Percentiles rank a stretch among this genome's conserved stretches.
phyloP scores from a whole-genome alignment of 176 grass and related monocot genomes.

The Paspalum vaginatum region DNA sequence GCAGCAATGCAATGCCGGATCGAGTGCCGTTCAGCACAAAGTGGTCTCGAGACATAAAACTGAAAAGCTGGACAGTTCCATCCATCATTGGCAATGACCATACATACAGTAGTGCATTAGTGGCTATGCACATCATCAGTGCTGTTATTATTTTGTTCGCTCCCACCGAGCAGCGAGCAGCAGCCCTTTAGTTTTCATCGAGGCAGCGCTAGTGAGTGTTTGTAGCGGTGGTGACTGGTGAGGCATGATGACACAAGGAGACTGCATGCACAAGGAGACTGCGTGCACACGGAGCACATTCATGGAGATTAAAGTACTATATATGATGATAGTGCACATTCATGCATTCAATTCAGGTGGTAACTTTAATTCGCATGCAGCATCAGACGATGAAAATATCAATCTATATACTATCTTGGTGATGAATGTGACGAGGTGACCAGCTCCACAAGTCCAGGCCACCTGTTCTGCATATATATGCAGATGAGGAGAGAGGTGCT shows the following conservation, averaged over 20 bases:
- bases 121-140: slow-evolving; percentile 42
- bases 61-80: slow-evolving; percentile 1
- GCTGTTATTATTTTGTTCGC: neutral
- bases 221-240: neutral
- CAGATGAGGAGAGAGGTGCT: neutral
- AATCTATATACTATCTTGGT: neutral
- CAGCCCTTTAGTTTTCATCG: neutral
- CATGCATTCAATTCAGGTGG: too few relatives aligned
- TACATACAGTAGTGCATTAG: slow-evolving; percentile 7
- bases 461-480: neutral
- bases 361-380: too few relatives aligned
- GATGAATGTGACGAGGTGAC: slow-evolving; percentile 15
- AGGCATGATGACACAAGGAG: neutral
- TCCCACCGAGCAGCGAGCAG: neutral
- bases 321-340: too few relatives aligned
- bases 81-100: neutral
- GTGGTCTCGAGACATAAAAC: neutral
- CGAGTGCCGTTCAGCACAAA: neutral
- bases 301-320: too few relatives aligned
- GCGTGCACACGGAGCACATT: neutral
- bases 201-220: neutral
- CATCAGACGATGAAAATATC: neutral
- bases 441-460: slow-evolving; percentile 24
- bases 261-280: neutral
- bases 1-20: neutral